Conservation (phyloP, 768 basidiomycete genomes). For the Sarcomyxa edulis region DNA sequence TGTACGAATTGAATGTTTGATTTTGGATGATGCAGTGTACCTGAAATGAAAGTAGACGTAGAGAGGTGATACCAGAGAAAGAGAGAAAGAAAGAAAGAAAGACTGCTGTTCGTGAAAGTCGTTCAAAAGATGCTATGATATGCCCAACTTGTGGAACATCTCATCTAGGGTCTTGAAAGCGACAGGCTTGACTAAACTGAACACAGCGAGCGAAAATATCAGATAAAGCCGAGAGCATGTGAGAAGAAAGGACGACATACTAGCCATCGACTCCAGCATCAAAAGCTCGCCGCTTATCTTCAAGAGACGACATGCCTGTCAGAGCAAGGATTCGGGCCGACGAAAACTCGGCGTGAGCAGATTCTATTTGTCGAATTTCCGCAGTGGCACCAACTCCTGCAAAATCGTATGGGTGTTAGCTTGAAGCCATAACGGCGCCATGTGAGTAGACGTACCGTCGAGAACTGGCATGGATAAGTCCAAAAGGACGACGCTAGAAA, state of each 20-base stretch:
- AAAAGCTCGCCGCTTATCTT: conserved; percentile 89
- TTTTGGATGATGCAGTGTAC: no score
- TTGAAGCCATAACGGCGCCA: background rate
- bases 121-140: conserved; percentile 21
- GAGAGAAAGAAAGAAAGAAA: conserved; percentile 6
- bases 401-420: conserved; percentile 1
- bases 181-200: conserved; percentile 89
- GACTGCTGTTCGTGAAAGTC: no score
- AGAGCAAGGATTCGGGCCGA: conserved; percentile 72
- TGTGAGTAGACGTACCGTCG: conserved; percentile 51
- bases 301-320: conserved; percentile 90
- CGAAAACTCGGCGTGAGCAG: conserved; percentile 24
- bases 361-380: conserved; percentile 76
- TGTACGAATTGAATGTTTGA: no score
- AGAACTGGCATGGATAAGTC: conserved; percentile 94
- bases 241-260: conserved; percentile 43
- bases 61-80: no score
- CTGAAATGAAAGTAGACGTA: no score
- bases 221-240: conserved; percentile 2
- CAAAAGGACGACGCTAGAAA: conserved; percentile 69
- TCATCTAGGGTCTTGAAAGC: conserved; percentile 88
- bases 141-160: conserved; percentile 73
- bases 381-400: conserved; percentile 80
- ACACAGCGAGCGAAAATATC: conserved; percentile 7
- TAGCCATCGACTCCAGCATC: conserved; percentile 94